Base-by-base conservation (phyloP, 164 flowering plant genomes). In the Kingdonia uniflora region DNA sequence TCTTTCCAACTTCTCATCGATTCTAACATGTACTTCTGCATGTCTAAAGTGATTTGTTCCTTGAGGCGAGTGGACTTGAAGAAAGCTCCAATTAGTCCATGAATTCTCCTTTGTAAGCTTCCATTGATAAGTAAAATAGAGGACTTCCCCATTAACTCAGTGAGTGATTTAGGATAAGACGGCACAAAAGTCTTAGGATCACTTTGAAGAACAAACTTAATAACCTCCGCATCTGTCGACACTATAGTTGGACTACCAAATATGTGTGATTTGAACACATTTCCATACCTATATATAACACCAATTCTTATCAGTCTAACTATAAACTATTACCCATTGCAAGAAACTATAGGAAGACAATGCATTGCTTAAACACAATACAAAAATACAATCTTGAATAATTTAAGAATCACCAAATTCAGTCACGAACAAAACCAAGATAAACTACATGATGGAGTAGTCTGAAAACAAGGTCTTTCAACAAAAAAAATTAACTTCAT, bases 181-280 rank as follows among this genome's bases (percentile, higher is more conserved):
- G 96, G 89, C 57, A 82, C 87, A 19, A 88, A 88, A 7, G 56
- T 39, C 71, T 65, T 82, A 4, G 80, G 72, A 68, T 88, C 96
- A 60, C 92, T 85, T 55, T 87, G 98, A 35, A 92, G 73, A 23
- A 92, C 67, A 55, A 74, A 62, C 37, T 59, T 74, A 54, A 66
- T 88, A 70, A 92, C 85, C 68, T 92, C 99, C 42, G 87, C 88
- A 61, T 92, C 96, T 6, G 85, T 88, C 6, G 99, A 84, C 3
- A 92, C 78, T 0, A 92, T 78, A 0, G 89, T 82, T 0, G 79
- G 83, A 42, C 77, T 82, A 41, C 96, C 98, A 62, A 88, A 84
- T 55, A 92, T 73, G 67, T 92, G 96, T 13, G 98, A 85, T 71
- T 87, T 88, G 70, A 92, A 92, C 74, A 92, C 96, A 64, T 81